phyloP scores from a whole-genome alignment of 306 rosid genomes.

The Datisca glomerata region DNA sequence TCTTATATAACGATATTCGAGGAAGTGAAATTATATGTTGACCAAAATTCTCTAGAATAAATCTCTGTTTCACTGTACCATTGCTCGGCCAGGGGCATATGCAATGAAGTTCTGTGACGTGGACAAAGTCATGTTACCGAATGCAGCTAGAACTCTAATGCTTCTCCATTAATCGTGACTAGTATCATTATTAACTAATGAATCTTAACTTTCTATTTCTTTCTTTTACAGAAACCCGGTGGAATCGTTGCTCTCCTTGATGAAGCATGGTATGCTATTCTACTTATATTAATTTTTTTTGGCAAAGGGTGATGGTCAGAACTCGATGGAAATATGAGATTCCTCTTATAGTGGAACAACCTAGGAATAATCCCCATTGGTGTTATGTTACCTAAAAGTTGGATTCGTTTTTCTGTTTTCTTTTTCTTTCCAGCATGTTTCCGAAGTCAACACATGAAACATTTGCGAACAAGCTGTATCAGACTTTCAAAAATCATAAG shows the following conservation, averaged over 20 bases:
- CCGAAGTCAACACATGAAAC: slow-evolving; percentile 99
- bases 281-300: slow-evolving; percentile 10
- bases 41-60: no score
- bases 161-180: no score
- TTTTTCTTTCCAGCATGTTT: slow-evolving; percentile 79
- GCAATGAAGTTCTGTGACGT: no score
- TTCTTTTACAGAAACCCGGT: slow-evolving; percentile 80
- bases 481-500: slow-evolving; percentile 79
- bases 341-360: slow-evolving; percentile 3
- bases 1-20: no score
- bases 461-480: slow-evolving; percentile 96
- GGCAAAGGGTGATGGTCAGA: slow-evolving; percentile 7
- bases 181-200: no score
- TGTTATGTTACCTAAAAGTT: slow-evolving; percentile 7
- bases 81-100: no score
- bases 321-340: slow-evolving; percentile 10
- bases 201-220: slow-evolving; percentile 20
- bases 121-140: no score
- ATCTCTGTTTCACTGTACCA: no score
- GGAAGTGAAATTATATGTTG: no score
- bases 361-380: no score
- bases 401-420: slow-evolving; percentile 7
- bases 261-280: slow-evolving; percentile 82
- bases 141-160: no score
- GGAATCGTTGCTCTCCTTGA: slow-evolving; percentile 97